Percentiles rank a stretch among this genome's conserved stretches.
phyloP scores from a whole-genome alignment of 257 asterid genomes.

The Solanum pinnatisectum region DNA sequence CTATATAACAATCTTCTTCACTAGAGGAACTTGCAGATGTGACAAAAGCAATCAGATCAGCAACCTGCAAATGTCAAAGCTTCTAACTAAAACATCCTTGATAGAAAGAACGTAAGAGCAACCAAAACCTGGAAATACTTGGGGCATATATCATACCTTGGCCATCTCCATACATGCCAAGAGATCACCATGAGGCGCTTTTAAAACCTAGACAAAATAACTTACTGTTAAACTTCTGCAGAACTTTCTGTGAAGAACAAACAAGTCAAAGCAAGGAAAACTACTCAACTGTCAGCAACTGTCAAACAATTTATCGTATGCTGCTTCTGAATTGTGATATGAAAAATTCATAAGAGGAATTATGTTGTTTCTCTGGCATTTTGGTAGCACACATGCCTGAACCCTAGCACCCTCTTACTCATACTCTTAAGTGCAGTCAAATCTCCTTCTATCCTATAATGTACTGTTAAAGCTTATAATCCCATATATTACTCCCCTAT shows the following conservation, averaged over 20 bases:
- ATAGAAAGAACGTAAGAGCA: not conserved
- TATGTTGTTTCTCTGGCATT: not conserved
- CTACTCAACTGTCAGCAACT: not conserved
- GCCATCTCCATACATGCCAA: constrained; percentile 95
- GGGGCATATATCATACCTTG: constrained; percentile 44
- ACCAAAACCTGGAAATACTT: not conserved
- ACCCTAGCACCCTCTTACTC: not conserved
- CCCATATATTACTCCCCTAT: not conserved
- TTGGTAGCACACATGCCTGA: not conserved
- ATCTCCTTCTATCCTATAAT: not conserved
- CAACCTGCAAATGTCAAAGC: constrained; percentile 40
- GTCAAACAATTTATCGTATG: not conserved
- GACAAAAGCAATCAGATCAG: constrained; percentile 96
- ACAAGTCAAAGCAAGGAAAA: not conserved
- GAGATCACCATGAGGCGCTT: constrained; percentile 87
- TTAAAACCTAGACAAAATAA: constrained; percentile 50
- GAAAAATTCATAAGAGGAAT: not conserved
- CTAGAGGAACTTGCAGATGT: constrained; percentile 54
- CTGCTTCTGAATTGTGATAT: not conserved
- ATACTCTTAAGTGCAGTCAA: not conserved
- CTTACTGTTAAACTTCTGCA: not conserved
- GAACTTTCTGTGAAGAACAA: not conserved
- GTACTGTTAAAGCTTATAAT: not conserved
- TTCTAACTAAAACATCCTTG: not conserved
- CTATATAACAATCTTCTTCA: constrained; percentile 54